phyloP scores from a whole-genome alignment of 2,329 filamentous ascomycete species.

The Dactylellina haptotyla region DNA sequence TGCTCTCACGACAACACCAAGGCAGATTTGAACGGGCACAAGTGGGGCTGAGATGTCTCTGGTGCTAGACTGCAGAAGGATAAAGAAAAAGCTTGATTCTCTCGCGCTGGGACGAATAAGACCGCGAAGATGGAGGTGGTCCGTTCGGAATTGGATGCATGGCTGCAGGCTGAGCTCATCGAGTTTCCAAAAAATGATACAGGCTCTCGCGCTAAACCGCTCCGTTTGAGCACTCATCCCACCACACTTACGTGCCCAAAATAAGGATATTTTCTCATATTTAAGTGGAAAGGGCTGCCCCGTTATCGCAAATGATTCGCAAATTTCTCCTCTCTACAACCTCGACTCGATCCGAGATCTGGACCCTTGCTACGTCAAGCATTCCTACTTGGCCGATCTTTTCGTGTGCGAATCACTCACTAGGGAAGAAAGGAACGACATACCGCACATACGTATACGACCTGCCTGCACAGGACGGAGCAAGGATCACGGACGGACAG shows the following conservation, averaged over 20 bases:
- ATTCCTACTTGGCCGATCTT: too few species aligned
- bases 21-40: too few species aligned
- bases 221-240: not conserved
- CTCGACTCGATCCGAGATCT: too few species aligned
- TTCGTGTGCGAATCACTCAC: too few species aligned
- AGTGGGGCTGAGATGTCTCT: slow-evolving; percentile 24
- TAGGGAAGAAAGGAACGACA: too few species aligned
- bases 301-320: slow-evolving; percentile 10
- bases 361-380: too few species aligned
- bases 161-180: slow-evolving; percentile 46
- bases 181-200: slow-evolving; percentile 14
- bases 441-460: too few species aligned
- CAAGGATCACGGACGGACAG: too few species aligned
- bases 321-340: not conserved
- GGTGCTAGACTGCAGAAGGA: not conserved
- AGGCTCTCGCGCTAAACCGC: slow-evolving; percentile 19
- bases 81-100: slow-evolving; percentile 45
- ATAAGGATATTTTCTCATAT: too few species aligned
- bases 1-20: too few species aligned
- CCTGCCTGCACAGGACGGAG: too few species aligned
- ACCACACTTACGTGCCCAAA: not conserved
- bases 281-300: slow-evolving; percentile 18
- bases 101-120: slow-evolving; percentile 17
- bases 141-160: slow-evolving; percentile 1
- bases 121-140: not conserved